Evolutionary conservation across 768 basidiomycete species (phyloP), one percentile per base, ranked within the genome.

Genomic region (Amanita jacksonii): DNA sequence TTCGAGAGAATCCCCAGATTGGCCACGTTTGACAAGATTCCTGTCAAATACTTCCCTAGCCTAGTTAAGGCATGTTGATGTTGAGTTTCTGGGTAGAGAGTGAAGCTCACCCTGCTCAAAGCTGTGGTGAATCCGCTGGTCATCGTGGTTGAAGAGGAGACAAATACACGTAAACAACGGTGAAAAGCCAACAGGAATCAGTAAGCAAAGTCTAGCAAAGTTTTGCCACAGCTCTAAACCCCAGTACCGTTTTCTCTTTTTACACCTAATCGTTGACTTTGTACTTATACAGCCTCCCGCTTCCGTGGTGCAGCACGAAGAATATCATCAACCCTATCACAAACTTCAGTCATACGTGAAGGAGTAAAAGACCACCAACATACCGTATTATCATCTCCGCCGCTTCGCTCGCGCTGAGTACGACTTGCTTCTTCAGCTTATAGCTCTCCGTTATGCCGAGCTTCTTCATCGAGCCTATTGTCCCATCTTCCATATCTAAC

Each of bases 321-420:
- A 52, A 96, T 94, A 59, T 94, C 89, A 54, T 97, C 93, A 39
- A 94, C 91, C 44, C 87, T 92, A 46, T 22, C 39, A 8, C 12
- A 13, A 23, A 46, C 51, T 38, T 50, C 40, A n/a, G 27, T 28
- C 27, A 28, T 6, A 28, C 12, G 12, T 12, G 12, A 28, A 28
- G 6, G 12, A 27, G 40, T 30, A 43, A 36, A 45, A 32, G 16
- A 30, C 38, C 15, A 39, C 38, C 28, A 13, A 61, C 77, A 20
- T 64, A 86, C 85, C 94, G 77, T 51, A 99, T 76, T 53, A 99
- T 97, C 94, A 98, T 98, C 70, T 98, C 96, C 1, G 90, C 85
- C 13, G 93, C 96, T 60, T 99, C 96, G 46, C 81, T 89, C 1
- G 96, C 93, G 56, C 90, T 94, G 37, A 87, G 65, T 3, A 99